phyloP scores from a whole-genome alignment of 1,139 yeast species.

The Yarrowia galli region DNA sequence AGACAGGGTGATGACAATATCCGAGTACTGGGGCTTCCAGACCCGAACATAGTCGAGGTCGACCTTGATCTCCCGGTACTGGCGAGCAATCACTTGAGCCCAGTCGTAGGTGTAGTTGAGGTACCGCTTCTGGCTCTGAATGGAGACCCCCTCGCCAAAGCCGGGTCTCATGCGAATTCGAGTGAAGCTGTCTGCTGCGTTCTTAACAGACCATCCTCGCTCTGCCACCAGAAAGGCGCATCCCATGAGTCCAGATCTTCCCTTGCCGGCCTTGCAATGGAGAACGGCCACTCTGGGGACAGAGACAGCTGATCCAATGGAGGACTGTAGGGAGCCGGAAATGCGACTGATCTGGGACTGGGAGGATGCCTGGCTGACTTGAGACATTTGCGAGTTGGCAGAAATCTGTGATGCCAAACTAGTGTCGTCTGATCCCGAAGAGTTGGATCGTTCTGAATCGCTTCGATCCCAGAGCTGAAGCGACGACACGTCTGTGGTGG shows the following conservation, averaged over 20 bases:
- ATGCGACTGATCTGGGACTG: constrained; percentile 31
- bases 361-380: constrained; percentile 18
- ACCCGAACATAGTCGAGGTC: constrained; percentile 47
- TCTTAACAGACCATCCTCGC: constrained; percentile 51
- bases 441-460: constrained; percentile 9
- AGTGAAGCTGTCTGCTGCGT: constrained; percentile 63
- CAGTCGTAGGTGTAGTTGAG: constrained; percentile 64
- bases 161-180: constrained; percentile 63
- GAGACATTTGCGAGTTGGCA: constrained; percentile 27
- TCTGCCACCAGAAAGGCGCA: constrained; percentile 72
- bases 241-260: constrained; percentile 81
- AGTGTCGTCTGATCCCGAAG: constrained; percentile 13
- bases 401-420: constrained; percentile 18
- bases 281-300: constrained; percentile 60
- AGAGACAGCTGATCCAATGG: neutral
- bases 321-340: constrained; percentile 13
- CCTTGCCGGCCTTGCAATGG: constrained; percentile 94
- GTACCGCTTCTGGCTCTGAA: constrained; percentile 71
- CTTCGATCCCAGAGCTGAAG: constrained; percentile 21
- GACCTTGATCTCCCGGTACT: constrained; percentile 44
- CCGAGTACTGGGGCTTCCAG: constrained; percentile 45
- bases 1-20: constrained; percentile 46
- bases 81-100: constrained; percentile 43
- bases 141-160: constrained; percentile 73
- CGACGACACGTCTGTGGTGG: constrained; percentile 30